Evolutionary conservation across 495 filamentous ascomycete genomes (phyloP), one percentile per base, ranked within the genome.

Genomic region (Xylaria venustula): DNA sequence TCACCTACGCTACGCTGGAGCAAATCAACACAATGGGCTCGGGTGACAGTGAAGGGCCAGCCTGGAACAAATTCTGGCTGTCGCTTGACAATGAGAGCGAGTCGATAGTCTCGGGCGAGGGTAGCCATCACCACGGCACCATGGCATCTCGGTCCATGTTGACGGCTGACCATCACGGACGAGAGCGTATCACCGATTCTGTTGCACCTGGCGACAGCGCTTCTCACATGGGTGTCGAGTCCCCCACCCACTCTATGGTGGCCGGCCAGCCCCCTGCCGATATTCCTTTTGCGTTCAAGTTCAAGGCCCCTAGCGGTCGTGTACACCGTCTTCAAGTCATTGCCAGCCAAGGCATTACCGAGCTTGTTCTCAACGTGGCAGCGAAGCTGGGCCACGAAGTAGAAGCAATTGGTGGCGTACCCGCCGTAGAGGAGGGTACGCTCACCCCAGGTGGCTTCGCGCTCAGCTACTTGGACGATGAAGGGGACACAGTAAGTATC

Each of bases 51-150:
- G 94, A 98, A 75, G 94, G 94, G 0, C 94, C 94, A 15, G 94
- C 94, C 14, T 98, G 94, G 94, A 96, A 97, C 78, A 98, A 97
- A 77, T 98, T 98, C 79, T 98, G 94, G 94, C 79, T 98, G 54
- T 97, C 94, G 3, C 85, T 98, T 64, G 93, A 97, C 74, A 87
- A 95, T 67, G 94, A 97, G 69, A 94, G 93, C 4, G 94, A 98
- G 74, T 98, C 94, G 0, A 88, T 96, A 81, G 86, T 98, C 62
- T 99, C 94, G 56, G 94, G 95, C 46, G 90, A 92, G 58, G 89
- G 90, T 54, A 85, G 82, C 65, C 87, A 88, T 54, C 79, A 77
- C 42, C 81, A 61, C 72, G 83, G 47, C 73, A 86, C 67, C 71
- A 88, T 76, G 20, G 85, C 64, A 69, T 81, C 72, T 15, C 82